phyloP scores from a whole-genome alignment of 1,139 yeast genomes.

The Blastobotrys raffinosifermentans region DNA sequence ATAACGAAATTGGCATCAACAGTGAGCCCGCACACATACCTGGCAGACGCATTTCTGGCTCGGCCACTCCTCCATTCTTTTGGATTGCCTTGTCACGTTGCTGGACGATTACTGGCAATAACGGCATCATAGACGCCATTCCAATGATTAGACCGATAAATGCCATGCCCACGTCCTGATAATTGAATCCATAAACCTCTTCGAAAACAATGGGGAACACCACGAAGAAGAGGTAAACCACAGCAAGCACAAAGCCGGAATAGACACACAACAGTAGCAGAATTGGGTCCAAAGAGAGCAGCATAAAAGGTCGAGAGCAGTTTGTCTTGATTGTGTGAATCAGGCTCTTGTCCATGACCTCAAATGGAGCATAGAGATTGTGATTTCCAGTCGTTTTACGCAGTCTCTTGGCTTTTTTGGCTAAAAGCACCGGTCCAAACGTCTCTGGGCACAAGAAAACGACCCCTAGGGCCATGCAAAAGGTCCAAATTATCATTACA shows the following conservation, averaged over 20 bases:
- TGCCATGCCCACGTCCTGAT: constrained; percentile 40
- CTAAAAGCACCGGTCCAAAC: constrained; percentile 61
- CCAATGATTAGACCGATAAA: constrained; percentile 53
- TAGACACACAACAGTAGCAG: constrained; percentile 53
- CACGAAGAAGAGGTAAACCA: constrained; percentile 56
- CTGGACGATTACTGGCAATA: constrained; percentile 14
- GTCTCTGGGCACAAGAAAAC: constrained; percentile 55
- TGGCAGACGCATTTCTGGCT: constrained; percentile 65
- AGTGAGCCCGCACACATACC: constrained; percentile 66
- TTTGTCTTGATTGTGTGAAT: constrained; percentile 36
- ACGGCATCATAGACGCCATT: constrained; percentile 21
- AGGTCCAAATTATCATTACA: constrained; percentile 61
- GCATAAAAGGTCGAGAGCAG: constrained; percentile 48
- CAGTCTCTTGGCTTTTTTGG: constrained; percentile 31
- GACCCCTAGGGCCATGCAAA: constrained; percentile 41
- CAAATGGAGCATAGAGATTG: constrained; percentile 41
- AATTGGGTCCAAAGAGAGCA: constrained; percentile 54
- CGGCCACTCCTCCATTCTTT: constrained; percentile 13
- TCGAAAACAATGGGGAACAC: constrained; percentile 53
- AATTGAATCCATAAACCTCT: constrained; percentile 41
- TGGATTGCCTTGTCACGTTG: constrained; percentile 12
- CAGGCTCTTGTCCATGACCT: constrained; percentile 30
- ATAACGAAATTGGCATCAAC: constrained; percentile 52
- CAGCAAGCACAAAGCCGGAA: constrained; percentile 53
- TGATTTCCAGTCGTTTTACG: constrained; percentile 8